phyloP scores from a whole-genome alignment of 2,329 filamentous ascomycete genomes.

The Cladosporium sp. region DNA sequence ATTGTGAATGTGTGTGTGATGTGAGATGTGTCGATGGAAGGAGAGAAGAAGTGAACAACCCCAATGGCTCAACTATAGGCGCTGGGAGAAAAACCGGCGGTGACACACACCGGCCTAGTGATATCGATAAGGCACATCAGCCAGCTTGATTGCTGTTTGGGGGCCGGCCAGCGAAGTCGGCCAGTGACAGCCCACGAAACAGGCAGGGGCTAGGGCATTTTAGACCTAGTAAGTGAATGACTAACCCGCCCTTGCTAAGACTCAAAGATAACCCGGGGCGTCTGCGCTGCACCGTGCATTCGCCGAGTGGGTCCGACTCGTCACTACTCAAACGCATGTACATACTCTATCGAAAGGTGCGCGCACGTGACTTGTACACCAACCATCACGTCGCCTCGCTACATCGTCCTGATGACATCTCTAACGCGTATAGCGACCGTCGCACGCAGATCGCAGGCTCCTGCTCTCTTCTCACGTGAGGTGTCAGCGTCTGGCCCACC shows the following conservation, averaged over 20 bases:
- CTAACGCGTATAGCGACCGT: neutral
- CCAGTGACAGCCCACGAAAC: neutral
- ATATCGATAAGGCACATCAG: slow-evolving; percentile 4
- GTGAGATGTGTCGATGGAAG: slow-evolving; percentile 5
- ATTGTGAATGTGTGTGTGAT: slow-evolving; percentile 28
- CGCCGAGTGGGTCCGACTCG: neutral
- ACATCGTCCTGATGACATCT: neutral
- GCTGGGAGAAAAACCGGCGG: slow-evolving; percentile 12
- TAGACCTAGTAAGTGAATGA: neutral
- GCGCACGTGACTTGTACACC: neutral
- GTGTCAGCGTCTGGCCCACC: neutral
- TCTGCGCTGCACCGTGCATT: neutral
- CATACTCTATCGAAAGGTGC: neutral
- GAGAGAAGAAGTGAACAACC: neutral
- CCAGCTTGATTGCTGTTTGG: neutral
- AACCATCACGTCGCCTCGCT: neutral
- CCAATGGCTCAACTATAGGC: slow-evolving; percentile 13
- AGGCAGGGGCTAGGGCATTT: neutral
- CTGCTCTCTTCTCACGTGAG: neutral
- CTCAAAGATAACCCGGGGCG: neutral
- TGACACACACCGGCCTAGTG: slow-evolving; percentile 9
- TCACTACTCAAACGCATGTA: neutral
- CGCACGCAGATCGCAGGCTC: neutral
- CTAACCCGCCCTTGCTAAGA: neutral
- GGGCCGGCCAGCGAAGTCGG: neutral